Base-by-base conservation (phyloP, 371 early-diverging fungal genomes). In the Zychaea mexicana region DNA sequence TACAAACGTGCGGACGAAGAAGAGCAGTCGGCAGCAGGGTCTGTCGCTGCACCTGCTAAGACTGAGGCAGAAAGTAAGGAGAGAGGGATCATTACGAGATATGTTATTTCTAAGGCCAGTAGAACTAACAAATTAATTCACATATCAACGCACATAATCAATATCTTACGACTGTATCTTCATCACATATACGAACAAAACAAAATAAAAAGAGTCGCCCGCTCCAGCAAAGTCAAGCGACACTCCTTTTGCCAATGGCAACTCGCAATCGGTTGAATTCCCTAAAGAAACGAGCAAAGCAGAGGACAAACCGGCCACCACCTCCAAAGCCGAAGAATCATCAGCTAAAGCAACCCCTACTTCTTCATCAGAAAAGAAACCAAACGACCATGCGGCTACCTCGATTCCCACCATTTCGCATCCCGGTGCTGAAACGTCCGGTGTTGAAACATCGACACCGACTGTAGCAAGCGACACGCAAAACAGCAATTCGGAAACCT, bases 401-500 rank as follows among this genome's bases (percentile, higher is more conserved):
- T 49, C 49, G 22, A 49, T 49, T 24, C 49, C 49, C 6, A 49
- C 49, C 22, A 1, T 49, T 49, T 49, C 49, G 10, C 49, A 49
- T 49, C 49, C 49, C n/a, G 54, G 21, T 39, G 55, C 2, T 58
- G 6, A 24, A 42, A 24, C 45, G 42, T 39, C 46, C n/a, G n/a
- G n/a, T n/a, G n/a, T n/a, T n/a, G n/a, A n/a, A 58, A 26, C 30
- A 57, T 7, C 17, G 15, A 8, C 2, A 28, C 19, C 59, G n/a
- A n/a, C n/a, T 17, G 45, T 21, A 56, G 36, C 28, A 60, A 24
- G 19, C 38, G 30, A 2, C 21, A 47, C 47, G 17, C 33, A 52
- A 12, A 42, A 21, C 24, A 38, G 46, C 22, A 60, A 47, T 39
- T 15, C 57, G 22, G 56, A 56, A 28, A 57, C 61, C 17, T 32